Evolutionary conservation across 2,329 filamentous ascomycete species (phyloP).

Genomic region (Penicillium corylophilum): DNA sequence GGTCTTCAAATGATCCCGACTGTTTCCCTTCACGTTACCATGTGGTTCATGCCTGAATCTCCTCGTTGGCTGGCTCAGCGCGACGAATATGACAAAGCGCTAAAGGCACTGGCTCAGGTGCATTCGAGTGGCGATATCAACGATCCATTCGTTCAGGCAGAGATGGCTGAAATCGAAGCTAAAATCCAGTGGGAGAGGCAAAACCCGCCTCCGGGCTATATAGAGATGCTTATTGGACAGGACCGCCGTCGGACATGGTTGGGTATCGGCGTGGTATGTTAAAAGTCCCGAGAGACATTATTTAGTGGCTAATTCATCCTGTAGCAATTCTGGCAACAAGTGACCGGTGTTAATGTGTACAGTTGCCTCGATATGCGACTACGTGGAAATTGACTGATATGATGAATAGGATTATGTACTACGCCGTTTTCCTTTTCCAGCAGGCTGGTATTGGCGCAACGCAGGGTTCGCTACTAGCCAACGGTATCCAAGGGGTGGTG

Average conservation of each 20-base stretch:
- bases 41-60: conserved; percentile 13
- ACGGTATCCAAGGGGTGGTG: conserved; percentile 30
- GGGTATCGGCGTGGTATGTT: conserved; percentile 24
- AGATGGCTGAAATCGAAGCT: conserved; percentile 18
- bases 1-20: conserved; percentile 15
- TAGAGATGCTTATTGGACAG: conserved; percentile 17
- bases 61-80: conserved; percentile 12
- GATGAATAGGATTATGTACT: conserved; percentile 27
- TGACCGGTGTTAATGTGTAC: conserved; percentile 26
- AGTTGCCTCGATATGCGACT: background rate
- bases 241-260: conserved; percentile 22
- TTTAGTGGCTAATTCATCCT: background rate
- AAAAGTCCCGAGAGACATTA: background rate
- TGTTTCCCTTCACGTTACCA: conserved; percentile 7
- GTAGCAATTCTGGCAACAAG: conserved; percentile 26
- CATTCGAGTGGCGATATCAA: conserved; percentile 8
- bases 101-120: conserved; percentile 7
- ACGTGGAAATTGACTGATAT: background rate
- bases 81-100: conserved; percentile 12
- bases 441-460: conserved; percentile 27
- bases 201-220: conserved; percentile 18
- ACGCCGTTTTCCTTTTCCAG: conserved; percentile 31
- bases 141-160: conserved; percentile 11
- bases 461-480: conserved; percentile 26
- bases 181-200: conserved; percentile 15